phyloP scores from a whole-genome alignment of 495 filamentous ascomycete genomes.

The Glarea lozoyensis region DNA sequence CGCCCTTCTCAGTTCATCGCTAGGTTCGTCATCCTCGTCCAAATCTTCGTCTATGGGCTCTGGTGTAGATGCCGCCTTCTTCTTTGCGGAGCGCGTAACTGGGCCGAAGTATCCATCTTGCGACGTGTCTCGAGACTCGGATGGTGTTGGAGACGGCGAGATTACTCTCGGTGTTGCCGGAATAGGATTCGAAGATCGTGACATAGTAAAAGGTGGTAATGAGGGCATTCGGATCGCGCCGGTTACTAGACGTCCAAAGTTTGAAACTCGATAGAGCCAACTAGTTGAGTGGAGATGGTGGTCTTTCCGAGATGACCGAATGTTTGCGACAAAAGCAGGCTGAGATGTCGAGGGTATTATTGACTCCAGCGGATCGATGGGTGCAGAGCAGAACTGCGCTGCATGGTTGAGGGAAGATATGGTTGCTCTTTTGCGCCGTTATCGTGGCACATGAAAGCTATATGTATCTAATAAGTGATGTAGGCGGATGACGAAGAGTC shows the following conservation, averaged over 20 bases:
- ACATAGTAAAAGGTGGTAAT: slow-evolving; percentile 44
- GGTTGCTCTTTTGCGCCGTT: slow-evolving; percentile 17
- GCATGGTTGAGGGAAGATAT: slow-evolving; percentile 20
- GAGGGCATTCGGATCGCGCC: slow-evolving; percentile 38
- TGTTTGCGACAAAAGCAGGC: slow-evolving; percentile 13
- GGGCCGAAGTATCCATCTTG: slow-evolving; percentile 38
- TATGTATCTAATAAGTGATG: background rate
- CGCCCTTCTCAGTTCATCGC: slow-evolving; percentile 20
- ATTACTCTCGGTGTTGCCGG: slow-evolving; percentile 63
- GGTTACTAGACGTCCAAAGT: slow-evolving; percentile 37
- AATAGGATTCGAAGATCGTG: slow-evolving; percentile 33
- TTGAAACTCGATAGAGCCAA: slow-evolving; percentile 34
- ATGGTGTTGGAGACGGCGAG: slow-evolving; percentile 58
- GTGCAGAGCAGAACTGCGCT: slow-evolving; percentile 20
- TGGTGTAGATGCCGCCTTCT: slow-evolving; percentile 36
- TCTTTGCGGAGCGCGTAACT: slow-evolving; percentile 53
- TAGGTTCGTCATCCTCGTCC: slow-evolving; percentile 35
- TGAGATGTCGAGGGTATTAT: slow-evolving; percentile 6
- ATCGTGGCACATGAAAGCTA: slow-evolving; percentile 12
- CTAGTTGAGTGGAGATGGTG: slow-evolving; percentile 30
- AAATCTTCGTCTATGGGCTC: slow-evolving; percentile 28
- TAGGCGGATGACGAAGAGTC: slow-evolving; percentile 1
- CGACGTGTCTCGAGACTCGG: slow-evolving; percentile 36
- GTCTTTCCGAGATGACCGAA: slow-evolving; percentile 39
- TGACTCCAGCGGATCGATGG: slow-evolving; percentile 17